These are phyloP conservation scores for Rhynchosporium agropyri DNA, from an alignment of 2,329 filamentous ascomycete genomes.

Conservation along the genomic window DNA sequence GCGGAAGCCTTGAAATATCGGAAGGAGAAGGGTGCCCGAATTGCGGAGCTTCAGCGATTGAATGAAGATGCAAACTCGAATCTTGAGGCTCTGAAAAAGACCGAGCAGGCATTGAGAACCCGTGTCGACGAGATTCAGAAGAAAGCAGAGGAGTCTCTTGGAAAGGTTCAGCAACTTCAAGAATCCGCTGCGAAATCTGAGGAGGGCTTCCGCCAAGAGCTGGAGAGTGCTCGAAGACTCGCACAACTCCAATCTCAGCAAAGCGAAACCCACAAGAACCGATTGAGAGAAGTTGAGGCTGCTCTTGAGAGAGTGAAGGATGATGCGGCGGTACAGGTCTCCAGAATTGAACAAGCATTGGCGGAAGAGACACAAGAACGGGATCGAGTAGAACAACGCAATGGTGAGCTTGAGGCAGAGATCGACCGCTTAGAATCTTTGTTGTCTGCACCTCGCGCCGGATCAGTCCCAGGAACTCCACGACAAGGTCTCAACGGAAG, in stretches of 20 bases:
- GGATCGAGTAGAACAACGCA: constrained; percentile 61
- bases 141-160: constrained; percentile 83
- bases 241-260: constrained; percentile 81
- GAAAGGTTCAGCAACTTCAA: constrained; percentile 81
- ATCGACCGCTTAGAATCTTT: constrained; percentile 63
- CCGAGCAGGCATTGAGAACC: constrained; percentile 77
- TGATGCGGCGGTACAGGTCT: constrained; percentile 61
- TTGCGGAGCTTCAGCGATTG: constrained; percentile 83
- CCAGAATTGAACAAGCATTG: constrained; percentile 54
- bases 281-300: constrained; percentile 69
- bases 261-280: constrained; percentile 69
- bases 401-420: constrained; percentile 66
- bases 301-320: constrained; percentile 62
- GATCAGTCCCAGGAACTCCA: constrained; percentile 62
- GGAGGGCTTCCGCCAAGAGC: constrained; percentile 82
- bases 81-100: constrained; percentile 76
- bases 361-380: constrained; percentile 62
- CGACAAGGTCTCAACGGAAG: constrained; percentile 55
- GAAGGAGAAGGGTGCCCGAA: constrained; percentile 90
- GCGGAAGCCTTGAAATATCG: constrained; percentile 86
- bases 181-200: constrained; percentile 81
- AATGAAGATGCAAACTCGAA: constrained; percentile 82
- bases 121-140: constrained; percentile 81
- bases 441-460: constrained; percentile 43
- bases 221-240: constrained; percentile 78